Base-by-base conservation (phyloP, 306 rosid genomes). In the Dryas drummondii region DNA sequence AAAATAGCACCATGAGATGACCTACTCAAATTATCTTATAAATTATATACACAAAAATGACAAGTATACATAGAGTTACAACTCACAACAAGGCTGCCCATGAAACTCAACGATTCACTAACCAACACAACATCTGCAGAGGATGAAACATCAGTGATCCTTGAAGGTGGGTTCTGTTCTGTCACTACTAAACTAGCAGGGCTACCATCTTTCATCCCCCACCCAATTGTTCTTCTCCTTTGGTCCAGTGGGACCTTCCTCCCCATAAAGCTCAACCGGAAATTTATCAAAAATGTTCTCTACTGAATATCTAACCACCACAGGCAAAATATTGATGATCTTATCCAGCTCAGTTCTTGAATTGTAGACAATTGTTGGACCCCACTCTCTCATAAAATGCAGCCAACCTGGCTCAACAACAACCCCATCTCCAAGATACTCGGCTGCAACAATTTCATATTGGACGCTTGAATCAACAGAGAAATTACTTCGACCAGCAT, bases 161-260 rank as follows among this genome's bases (percentile, higher is more conserved):
- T 66, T 47, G 44, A 53, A 53, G 16, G 9, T 13, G 14, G 61
- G 56, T 37, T 10, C 6, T 67, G 12, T 54, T n/a, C 7, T 66
- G 12, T 8, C 14, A 60, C 42, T 22, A 60, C 42, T n/a, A 66
- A 62, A 72, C 66, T 55, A 79, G 68, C 70, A 58, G 47, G 5
- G 47, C 15, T 75, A 81, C 58, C 84, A 68, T 81, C 88, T 81
- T 70, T 88, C 92, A 53, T 88, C 92, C 53, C 88, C 89, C 58
- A 47, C 80, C 92, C 92, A 88, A 50, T 88, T 81, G 80, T 85
- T 77, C 82, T 88, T 88, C 82, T 88, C 89, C 73, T 83, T 88
- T 11, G 92, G 92, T 62, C 92, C 92, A 0, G 92, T 85, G n/a
- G 92, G 92, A 42, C 92, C 92, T 70, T 78, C 89, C 79, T 88